Conservation (phyloP, 2,329 filamentous ascomycete genomes). For the Sporothrix brunneoviolacea region DNA sequence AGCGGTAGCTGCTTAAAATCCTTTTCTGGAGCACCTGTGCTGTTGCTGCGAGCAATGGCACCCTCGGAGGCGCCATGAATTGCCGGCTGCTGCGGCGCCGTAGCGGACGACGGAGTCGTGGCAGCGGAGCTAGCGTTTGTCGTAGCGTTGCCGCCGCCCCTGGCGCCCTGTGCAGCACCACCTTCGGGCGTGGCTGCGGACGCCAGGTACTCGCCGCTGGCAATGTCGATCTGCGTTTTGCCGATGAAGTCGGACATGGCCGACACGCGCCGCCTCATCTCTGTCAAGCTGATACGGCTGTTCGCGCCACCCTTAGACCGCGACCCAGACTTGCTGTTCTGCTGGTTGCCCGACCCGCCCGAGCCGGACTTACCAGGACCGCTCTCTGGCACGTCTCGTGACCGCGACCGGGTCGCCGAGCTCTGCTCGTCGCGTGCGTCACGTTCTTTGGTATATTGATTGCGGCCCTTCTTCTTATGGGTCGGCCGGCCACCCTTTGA, state of each 20-base stretch:
- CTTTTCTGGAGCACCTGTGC: too few relatives aligned
- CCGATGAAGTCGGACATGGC: conserved; percentile 87
- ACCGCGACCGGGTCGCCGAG: conserved; percentile 49
- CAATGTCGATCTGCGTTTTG: conserved; percentile 80
- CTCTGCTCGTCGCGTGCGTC: conserved; percentile 48
- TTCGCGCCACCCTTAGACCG: conserved; percentile 50
- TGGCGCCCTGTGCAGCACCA: conserved; percentile 30
- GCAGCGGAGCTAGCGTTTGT: not conserved
- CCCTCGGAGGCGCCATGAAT: not conserved
- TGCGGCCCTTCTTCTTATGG: conserved; percentile 63
- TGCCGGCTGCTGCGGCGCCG: not conserved
- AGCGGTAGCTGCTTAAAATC: conserved; percentile 72
- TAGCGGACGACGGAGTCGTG: not conserved
- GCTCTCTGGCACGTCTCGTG: conserved; percentile 45
- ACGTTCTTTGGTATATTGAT: conserved; percentile 75
- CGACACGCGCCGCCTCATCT: conserved; percentile 78
- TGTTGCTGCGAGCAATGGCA: too few relatives aligned
- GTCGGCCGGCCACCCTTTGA: conserved; percentile 55
- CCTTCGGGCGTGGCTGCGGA: not conserved
- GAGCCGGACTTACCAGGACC: conserved; percentile 27
- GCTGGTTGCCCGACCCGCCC: conserved; percentile 20
- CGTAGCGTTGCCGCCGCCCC: not conserved
- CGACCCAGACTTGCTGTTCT: conserved; percentile 42
- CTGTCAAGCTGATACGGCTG: conserved; percentile 73
- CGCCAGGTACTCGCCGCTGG: conserved; percentile 42